phyloP scores from a whole-genome alignment of 2,329 filamentous ascomycete species.

The Fusarium brevicatenulatum region DNA sequence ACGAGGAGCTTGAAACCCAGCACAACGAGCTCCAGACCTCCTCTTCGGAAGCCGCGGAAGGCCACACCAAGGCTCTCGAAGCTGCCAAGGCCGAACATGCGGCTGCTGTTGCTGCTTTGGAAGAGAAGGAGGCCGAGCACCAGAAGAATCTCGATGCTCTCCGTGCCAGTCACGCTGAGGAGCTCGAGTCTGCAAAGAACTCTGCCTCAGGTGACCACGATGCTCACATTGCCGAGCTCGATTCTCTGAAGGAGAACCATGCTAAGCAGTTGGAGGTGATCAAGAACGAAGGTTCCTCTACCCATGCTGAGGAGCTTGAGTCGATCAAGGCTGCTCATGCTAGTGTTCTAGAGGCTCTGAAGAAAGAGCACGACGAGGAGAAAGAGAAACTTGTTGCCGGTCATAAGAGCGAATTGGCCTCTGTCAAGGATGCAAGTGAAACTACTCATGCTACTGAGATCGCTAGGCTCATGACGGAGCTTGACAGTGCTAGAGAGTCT shows the following conservation, averaged over 20 bases:
- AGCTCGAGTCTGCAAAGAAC: conserved; percentile 66
- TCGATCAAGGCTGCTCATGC: conserved; percentile 57
- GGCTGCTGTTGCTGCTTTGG: conserved; percentile 57
- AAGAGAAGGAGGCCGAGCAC: conserved; percentile 63
- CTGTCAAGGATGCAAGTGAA: conserved; percentile 46
- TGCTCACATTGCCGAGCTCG: conserved; percentile 60
- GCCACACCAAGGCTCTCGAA: conserved; percentile 56
- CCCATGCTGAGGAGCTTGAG: conserved; percentile 54
- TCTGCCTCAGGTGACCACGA: conserved; percentile 61
- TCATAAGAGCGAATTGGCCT: conserved; percentile 47
- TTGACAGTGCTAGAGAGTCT: conserved; percentile 47
- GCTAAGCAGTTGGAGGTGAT: conserved; percentile 59
- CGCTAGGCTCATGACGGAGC: conserved; percentile 43
- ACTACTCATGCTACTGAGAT: conserved; percentile 45
- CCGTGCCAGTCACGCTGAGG: conserved; percentile 66
- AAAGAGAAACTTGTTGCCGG: conserved; percentile 48
- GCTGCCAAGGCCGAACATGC: conserved; percentile 57
- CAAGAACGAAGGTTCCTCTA: conserved; percentile 55
- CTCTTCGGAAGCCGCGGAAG: conserved; percentile 50
- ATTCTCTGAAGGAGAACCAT: conserved; percentile 65
- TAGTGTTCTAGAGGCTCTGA: conserved; percentile 55
- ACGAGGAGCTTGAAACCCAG: conserved; percentile 67
- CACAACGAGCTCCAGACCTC: conserved; percentile 61
- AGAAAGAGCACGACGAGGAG: conserved; percentile 53
- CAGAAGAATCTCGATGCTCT: conserved; percentile 65